These are phyloP conservation scores for Zymoseptoria passerinii DNA, from an alignment of 2,329 filamentous ascomycete genomes.

Conservation along the genomic window DNA sequence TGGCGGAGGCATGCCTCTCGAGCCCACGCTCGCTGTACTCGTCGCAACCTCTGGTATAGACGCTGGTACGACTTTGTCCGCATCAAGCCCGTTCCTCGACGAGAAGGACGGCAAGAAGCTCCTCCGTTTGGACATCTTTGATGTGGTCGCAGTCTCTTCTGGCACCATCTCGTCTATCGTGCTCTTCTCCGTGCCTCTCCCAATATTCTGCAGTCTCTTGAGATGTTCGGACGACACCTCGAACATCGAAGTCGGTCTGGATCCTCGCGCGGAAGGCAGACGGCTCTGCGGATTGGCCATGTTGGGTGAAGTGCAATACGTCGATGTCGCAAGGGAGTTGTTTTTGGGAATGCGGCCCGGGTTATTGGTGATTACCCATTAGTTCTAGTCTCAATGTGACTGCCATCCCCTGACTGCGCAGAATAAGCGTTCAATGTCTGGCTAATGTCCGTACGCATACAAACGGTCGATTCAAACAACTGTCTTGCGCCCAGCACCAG, in stretches of 20 bases:
- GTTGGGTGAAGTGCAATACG: not conserved
- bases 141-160: conserved; percentile 3
- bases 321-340: not conserved
- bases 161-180: not conserved
- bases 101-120: conserved; percentile 27
- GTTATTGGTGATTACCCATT: not conserved
- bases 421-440: not conserved
- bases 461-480: not conserved
- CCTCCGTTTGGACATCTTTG: conserved; percentile 23
- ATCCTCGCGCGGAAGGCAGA: not conserved
- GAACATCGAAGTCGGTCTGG: conserved; percentile 25
- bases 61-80: conserved; percentile 9
- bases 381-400: not conserved
- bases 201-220: conserved; percentile 15
- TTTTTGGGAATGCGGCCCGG: not conserved
- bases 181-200: conserved; percentile 4
- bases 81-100: conserved; percentile 17
- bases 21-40: conserved; percentile 9
- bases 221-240: conserved; percentile 20
- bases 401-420: not conserved
- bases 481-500: not conserved
- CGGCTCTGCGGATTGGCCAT: not conserved
- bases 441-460: not conserved
- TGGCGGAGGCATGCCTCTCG: conserved; percentile 24
- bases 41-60: conserved; percentile 18